Percentiles rank a stretch among this genome's conserved stretches.
These are phyloP conservation scores for Manihot esculenta DNA, from an alignment of 441 rosid genomes.

Conservation along the genomic window DNA sequence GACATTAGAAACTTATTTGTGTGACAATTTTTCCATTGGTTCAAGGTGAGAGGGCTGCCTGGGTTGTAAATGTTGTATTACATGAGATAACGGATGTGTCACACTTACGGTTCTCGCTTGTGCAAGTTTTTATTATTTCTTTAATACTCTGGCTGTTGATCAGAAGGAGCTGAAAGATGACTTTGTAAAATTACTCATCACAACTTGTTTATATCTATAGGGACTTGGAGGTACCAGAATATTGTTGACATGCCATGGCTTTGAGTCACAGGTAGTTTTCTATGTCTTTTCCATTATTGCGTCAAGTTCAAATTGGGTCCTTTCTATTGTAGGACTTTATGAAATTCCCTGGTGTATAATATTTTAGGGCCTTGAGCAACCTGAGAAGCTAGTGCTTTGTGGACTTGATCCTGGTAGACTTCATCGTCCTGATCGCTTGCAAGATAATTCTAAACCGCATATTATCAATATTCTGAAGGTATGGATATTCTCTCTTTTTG, in stretches of 20 bases:
- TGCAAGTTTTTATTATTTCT: constrained; percentile 5
- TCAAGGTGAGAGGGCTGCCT: neutral
- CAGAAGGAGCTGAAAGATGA: constrained; percentile 7
- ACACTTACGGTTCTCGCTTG: constrained; percentile 1
- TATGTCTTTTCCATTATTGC: constrained; percentile 11
- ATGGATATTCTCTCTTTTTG: constrained; percentile 19
- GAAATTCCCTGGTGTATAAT: constrained; percentile 9
- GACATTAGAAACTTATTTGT: neutral
- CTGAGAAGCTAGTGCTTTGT: constrained; percentile 70
- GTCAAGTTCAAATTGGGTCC: constrained; percentile 17
- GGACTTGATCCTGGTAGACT: constrained; percentile 78
- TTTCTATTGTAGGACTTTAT: constrained; percentile 16
- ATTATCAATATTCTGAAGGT: constrained; percentile 73
- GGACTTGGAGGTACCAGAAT: constrained; percentile 69
- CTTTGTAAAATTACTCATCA: constrained; percentile 13
- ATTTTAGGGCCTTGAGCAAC: constrained; percentile 64
- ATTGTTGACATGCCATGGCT: constrained; percentile 64
- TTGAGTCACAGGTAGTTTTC: constrained; percentile 62
- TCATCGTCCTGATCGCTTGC: constrained; percentile 79
- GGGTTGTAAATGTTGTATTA: constrained; percentile 1
- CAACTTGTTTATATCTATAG: constrained; percentile 31
- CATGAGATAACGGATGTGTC: neutral
- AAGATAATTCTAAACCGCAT: constrained; percentile 55
- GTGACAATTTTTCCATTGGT: neutral
- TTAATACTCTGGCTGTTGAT: constrained; percentile 1